Conservation (phyloP, 768 basidiomycete genomes). For the Gloeopeniophorella convolvens region DNA sequence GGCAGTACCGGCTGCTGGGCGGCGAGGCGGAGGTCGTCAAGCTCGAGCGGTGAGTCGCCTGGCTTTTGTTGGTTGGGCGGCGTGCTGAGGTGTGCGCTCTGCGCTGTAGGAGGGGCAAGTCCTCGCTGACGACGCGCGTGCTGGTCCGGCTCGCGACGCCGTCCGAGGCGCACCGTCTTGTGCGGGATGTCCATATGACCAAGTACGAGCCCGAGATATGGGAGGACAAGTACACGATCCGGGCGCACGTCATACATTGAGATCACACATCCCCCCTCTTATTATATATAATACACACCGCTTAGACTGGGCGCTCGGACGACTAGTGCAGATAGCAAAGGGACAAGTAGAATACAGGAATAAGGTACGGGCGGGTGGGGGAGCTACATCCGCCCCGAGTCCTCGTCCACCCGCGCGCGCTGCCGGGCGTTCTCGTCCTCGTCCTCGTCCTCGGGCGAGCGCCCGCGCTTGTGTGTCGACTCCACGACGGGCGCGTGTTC, state of each 20-base stretch:
- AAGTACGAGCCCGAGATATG: conserved; percentile 33
- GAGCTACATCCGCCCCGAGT: conserved; percentile 63
- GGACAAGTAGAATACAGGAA: conserved; percentile 17
- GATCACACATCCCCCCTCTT: conserved; percentile 3
- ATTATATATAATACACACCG: not conserved
- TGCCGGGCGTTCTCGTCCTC: conserved; percentile 57
- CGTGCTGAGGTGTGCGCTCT: not conserved
- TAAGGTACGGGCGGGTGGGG: conserved; percentile 11
- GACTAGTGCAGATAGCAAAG: too few relatives aligned
- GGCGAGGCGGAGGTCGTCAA: conserved; percentile 44
- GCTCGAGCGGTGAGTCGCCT: conserved; percentile 40
- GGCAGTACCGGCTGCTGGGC: conserved; percentile 38
- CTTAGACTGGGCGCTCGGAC: too few relatives aligned
- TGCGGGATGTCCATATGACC: conserved; percentile 56
- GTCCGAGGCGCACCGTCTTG: conserved; percentile 65
- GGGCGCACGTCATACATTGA: conserved; percentile 48
- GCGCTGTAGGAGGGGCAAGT: conserved; percentile 21
- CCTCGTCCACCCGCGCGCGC: conserved; percentile 55
- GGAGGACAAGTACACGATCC: conserved; percentile 37
- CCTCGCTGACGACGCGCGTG: conserved; percentile 42
- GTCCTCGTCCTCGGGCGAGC: conserved; percentile 75
- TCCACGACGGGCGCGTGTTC: conserved; percentile 38
- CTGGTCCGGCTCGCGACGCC: conserved; percentile 48
- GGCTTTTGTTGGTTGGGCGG: not conserved
- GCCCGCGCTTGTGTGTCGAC: conserved; percentile 52